These are phyloP conservation scores for Brassica incana DNA, from an alignment of 345 rosid genomes.

Conservation along the genomic window DNA sequence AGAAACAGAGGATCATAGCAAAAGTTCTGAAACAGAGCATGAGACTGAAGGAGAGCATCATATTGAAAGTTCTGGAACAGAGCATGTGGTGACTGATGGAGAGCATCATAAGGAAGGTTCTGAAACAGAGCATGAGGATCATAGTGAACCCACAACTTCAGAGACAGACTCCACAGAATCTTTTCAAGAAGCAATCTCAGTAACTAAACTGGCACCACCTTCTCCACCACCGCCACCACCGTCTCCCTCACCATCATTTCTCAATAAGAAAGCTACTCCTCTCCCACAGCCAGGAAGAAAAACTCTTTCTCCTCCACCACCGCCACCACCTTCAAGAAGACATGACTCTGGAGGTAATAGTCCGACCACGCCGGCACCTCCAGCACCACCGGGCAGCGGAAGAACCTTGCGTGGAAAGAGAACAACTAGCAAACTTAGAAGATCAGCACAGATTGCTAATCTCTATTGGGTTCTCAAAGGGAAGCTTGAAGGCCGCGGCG, in stretches of 20 bases:
- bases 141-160: conserved; percentile 3
- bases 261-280: conserved; percentile 7
- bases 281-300: conserved; percentile 12
- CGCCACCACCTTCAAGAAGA: conserved; percentile 35
- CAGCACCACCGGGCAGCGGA: conserved; percentile 56
- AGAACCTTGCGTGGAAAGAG: conserved; percentile 51
- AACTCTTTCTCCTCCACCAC: conserved; percentile 28
- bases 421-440: conserved; percentile 55
- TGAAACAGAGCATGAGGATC: conserved; percentile 18
- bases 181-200: neutral
- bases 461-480: conserved; percentile 56
- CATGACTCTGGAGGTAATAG: conserved; percentile 16
- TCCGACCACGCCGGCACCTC: conserved; percentile 42
- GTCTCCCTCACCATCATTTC: neutral
- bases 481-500: conserved; percentile 58
- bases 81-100: neutral
- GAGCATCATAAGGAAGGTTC: neutral
- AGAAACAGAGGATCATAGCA: conserved; percentile 1
- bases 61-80: neutral
- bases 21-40: conserved; percentile 1
- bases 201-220: conserved; percentile 28
- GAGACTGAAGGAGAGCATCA: neutral
- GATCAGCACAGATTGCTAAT: conserved; percentile 58
- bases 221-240: conserved; percentile 39
- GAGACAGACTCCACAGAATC: conserved; percentile 10